phyloP scores from a whole-genome alignment of 768 basidiomycete species.

The Trametes cinnabarina region DNA sequence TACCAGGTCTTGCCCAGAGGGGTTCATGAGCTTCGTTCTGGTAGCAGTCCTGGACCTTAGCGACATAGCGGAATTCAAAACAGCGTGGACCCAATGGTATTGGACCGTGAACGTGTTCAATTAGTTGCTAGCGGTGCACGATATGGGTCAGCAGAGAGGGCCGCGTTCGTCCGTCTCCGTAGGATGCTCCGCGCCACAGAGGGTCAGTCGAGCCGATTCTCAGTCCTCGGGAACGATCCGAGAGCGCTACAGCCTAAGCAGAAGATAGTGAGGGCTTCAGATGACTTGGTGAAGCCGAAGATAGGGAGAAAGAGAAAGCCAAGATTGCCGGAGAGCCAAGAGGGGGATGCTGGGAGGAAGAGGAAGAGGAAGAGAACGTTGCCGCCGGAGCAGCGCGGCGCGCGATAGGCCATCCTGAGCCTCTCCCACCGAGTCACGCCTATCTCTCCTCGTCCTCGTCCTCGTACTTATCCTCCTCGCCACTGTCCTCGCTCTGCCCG shows the following conservation, averaged over 20 bases:
- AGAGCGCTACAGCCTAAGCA: no score
- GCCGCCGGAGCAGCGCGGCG: background rate
- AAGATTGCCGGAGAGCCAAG: background rate
- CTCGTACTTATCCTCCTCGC: background rate
- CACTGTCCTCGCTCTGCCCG: background rate
- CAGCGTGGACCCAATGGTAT: background rate
- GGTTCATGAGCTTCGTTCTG: constrained; percentile 4
- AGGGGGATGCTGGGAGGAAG: background rate
- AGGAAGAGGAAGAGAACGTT: background rate
- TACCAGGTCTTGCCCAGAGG: constrained; percentile 19
- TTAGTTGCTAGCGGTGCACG: no score
- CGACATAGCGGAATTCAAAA: constrained; percentile 1
- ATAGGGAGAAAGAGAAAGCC: background rate
- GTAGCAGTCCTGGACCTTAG: background rate
- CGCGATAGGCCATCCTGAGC: background rate
- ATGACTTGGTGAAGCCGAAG: background rate
- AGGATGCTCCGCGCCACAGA: constrained; percentile 3
- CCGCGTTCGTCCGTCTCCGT: background rate
- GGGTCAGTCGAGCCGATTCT: background rate
- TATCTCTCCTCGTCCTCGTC: constrained; percentile 1
- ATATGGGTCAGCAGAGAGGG: background rate
- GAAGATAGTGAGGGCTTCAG: no score
- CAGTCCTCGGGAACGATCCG: background rate
- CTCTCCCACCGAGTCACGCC: constrained; percentile 1
- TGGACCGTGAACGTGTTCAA: background rate